Evolutionary conservation across 805 yeast genomes (phyloP).

Genomic region (Yarrowia sp.): DNA sequence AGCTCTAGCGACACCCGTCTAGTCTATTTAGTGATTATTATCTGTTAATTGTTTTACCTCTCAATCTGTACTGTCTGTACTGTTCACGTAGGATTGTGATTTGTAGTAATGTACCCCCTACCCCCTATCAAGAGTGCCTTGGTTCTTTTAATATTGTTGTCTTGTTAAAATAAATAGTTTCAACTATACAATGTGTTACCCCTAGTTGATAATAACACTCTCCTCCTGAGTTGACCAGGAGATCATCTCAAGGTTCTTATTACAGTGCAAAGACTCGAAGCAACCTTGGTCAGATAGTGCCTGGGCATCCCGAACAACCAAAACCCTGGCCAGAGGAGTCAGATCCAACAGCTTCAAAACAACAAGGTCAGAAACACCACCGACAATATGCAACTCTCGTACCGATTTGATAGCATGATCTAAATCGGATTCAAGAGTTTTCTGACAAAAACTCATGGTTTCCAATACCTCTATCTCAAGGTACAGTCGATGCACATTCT

Average conservation of each 20-base stretch:
- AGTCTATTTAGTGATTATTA: background rate
- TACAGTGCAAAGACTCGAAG: background rate
- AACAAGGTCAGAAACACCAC: background rate
- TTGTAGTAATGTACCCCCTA: too few relatives aligned
- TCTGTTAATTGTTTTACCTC: background rate
- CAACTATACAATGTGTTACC: too few relatives aligned
- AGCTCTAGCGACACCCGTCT: background rate
- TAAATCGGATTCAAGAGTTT: background rate
- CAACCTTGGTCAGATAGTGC: background rate
- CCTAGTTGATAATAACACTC: background rate
- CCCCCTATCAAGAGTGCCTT: too few relatives aligned
- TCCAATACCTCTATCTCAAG: background rate
- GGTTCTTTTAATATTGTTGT: too few relatives aligned
- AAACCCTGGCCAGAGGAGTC: background rate
- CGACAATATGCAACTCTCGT: background rate
- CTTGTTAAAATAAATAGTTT: background rate
- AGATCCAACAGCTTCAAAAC: background rate
- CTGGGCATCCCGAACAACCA: background rate
- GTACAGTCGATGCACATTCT: background rate
- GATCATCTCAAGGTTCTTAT: background rate
- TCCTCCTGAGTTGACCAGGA: constrained; percentile 4
- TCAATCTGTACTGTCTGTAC: too few relatives aligned
- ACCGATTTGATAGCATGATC: background rate
- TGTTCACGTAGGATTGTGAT: too few relatives aligned
- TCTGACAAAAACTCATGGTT: background rate